Evolutionary conservation across 139 green algal genomes (phyloP).

Genomic region (Limnomonas spitsbergensis): DNA sequence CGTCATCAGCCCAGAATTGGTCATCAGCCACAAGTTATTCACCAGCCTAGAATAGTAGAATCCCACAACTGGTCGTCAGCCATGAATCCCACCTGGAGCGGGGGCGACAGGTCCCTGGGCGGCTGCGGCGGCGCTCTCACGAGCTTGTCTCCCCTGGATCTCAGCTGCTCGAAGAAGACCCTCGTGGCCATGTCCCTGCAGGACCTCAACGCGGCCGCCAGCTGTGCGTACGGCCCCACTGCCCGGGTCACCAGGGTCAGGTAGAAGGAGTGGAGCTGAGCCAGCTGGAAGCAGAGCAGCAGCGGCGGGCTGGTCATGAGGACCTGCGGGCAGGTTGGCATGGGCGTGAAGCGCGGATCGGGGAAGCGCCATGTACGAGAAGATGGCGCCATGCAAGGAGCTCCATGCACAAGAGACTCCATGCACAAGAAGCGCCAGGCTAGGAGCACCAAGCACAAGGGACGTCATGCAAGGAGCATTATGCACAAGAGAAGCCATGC

Average conservation of each 20-base stretch:
- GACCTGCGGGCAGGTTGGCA: conserved; percentile 54
- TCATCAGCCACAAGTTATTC: no score
- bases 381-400: no score
- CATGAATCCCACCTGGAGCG: conserved; percentile 60
- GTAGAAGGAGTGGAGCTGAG: conserved; percentile 85
- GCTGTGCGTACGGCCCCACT: conserved; percentile 24
- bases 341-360: not conserved
- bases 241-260: conserved; percentile 5
- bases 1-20: no score
- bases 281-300: conserved; percentile 77
- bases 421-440: no score
- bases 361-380: no score
- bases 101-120: conserved; percentile 62
- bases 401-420: no score
- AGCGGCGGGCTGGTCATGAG: conserved; percentile 68
- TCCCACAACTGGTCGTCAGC: no score
- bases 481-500: not conserved
- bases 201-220: conserved; percentile 32
- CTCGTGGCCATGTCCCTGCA: conserved; percentile 52
- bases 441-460: no score
- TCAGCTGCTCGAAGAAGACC: conserved; percentile 72
- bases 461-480: no score
- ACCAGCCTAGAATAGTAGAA: no score
- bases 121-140: conserved; percentile 60
- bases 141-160: conserved; percentile 60